Evolutionary conservation across 1,284 basidiomycete genomes (phyloP).

Genomic region (Ustilago loliicola): DNA sequence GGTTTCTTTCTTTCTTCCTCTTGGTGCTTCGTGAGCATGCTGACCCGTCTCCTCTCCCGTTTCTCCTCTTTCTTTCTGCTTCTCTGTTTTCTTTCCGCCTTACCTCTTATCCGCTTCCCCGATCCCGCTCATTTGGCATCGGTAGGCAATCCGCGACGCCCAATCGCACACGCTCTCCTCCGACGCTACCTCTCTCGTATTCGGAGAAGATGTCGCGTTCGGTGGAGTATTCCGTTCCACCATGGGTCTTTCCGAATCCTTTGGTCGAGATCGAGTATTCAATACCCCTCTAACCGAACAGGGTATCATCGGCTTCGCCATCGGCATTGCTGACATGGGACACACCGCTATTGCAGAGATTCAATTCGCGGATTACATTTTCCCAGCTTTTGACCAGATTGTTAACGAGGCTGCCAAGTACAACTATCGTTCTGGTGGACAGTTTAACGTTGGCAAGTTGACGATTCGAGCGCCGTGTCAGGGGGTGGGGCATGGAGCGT

Average conservation of each 20-base stretch:
- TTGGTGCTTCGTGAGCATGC: too few species aligned
- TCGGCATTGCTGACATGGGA: constrained; percentile 91
- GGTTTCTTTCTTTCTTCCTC: not conserved
- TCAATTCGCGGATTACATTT: constrained; percentile 73
- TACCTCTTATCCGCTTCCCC: not conserved
- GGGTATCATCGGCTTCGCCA: constrained; percentile 93
- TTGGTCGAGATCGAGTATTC: constrained; percentile 72
- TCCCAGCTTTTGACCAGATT: constrained; percentile 74
- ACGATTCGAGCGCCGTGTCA: constrained; percentile 79
- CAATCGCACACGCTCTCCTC: constrained; percentile 56
- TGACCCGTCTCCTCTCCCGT: not conserved
- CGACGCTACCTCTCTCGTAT: constrained; percentile 87
- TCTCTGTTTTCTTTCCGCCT: not conserved
- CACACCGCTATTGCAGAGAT: constrained; percentile 95
- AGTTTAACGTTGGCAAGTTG: constrained; percentile 84
- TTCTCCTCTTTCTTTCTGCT: not conserved
- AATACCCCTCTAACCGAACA: constrained; percentile 72
- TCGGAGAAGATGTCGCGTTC: constrained; percentile 78
- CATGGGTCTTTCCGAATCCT: constrained; percentile 92
- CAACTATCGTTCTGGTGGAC: constrained; percentile 87
- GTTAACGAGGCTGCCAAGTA: constrained; percentile 97
- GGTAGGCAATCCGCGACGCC: constrained; percentile 64
- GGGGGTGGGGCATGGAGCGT: constrained; percentile 74
- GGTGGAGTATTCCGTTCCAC: constrained; percentile 92
- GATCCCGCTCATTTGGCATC: not conserved